These are phyloP conservation scores for Rhizophora mangle DNA, from an alignment of 345 rosid species.

Conservation along the genomic window DNA sequence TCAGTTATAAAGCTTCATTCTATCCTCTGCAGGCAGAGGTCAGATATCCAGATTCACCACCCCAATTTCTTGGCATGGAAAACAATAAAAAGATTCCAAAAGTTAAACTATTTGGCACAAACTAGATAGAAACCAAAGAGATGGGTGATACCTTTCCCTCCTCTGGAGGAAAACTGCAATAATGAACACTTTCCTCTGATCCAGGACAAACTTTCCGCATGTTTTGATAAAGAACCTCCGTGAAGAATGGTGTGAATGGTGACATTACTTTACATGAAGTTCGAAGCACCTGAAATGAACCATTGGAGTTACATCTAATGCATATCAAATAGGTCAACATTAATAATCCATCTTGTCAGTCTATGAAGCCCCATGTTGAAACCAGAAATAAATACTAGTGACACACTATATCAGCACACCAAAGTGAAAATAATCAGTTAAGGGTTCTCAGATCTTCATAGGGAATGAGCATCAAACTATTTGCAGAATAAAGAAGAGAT, in stretches of 20 bases:
- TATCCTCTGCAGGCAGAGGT: too few relatives aligned
- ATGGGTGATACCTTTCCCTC: conserved; percentile 67
- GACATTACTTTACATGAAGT: conserved; percentile 98
- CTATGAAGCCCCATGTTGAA: neutral
- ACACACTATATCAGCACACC: too few relatives aligned
- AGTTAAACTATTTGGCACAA: conserved; percentile 1
- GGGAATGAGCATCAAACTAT: too few relatives aligned
- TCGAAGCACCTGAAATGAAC: conserved; percentile 70
- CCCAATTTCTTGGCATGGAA: too few relatives aligned
- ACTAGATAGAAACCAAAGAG: neutral
- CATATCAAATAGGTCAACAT: neutral
- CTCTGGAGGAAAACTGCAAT: conserved; percentile 70
- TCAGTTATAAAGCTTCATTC: too few relatives aligned
- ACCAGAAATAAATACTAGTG: neutral
- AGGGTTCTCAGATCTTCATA: too few relatives aligned
- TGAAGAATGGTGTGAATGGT: conserved; percentile 97
- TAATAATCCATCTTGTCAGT: neutral
- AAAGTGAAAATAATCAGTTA: too few relatives aligned
- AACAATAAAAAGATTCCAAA: neutral
- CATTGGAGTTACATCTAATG: neutral
- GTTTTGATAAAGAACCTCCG: conserved; percentile 91
- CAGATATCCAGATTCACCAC: too few relatives aligned
- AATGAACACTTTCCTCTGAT: conserved; percentile 87
- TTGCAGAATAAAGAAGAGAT: too few relatives aligned
- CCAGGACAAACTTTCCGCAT: conserved; percentile 68